A percentile compares a stretch with the other conserved stretches of the same genome.
Conservation (phyloP, 306 rosid species). For the Quercus engelmannii region DNA sequence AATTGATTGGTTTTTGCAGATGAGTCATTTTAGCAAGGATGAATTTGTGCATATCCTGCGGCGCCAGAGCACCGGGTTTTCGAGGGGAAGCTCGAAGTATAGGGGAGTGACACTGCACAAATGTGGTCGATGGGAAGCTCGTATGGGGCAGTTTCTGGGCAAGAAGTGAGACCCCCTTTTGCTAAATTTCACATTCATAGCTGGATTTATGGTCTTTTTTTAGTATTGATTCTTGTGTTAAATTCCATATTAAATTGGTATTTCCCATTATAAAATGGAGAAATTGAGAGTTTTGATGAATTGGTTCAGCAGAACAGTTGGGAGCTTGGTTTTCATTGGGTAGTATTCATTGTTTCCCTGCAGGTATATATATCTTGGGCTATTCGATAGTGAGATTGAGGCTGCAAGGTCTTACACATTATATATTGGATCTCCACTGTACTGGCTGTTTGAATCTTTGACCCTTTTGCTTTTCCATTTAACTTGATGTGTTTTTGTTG, state of each 20-base stretch:
- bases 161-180: constrained; percentile 57
- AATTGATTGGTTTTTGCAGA: constrained; percentile 38
- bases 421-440: constrained; percentile 10
- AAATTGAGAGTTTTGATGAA: constrained; percentile 1
- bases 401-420: constrained; percentile 81
- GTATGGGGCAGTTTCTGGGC: constrained; percentile 94
- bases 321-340: constrained; percentile 30
- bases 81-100: constrained; percentile 88
- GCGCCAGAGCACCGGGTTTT: constrained; percentile 88
- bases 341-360: constrained; percentile 43
- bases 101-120: constrained; percentile 95
- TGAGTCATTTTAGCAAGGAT: constrained; percentile 76
- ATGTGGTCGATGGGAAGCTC: constrained; percentile 99
- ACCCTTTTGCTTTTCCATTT: constrained; percentile 2
- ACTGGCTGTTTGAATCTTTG: constrained; percentile 12
- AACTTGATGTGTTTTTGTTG: constrained; percentile 14
- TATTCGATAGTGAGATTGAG: constrained; percentile 83
- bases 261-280: neutral
- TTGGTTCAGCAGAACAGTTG: constrained; percentile 14
- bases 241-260: neutral
- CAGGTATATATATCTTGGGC: constrained; percentile 95
- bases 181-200: constrained; percentile 9
- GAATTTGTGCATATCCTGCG: constrained; percentile 90
- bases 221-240: neutral
- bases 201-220: constrained; percentile 9